Evolutionary conservation across 2,329 filamentous ascomycete genomes (phyloP), one percentile per base, ranked within the genome.

Genomic region (Alternaria sp.): DNA sequence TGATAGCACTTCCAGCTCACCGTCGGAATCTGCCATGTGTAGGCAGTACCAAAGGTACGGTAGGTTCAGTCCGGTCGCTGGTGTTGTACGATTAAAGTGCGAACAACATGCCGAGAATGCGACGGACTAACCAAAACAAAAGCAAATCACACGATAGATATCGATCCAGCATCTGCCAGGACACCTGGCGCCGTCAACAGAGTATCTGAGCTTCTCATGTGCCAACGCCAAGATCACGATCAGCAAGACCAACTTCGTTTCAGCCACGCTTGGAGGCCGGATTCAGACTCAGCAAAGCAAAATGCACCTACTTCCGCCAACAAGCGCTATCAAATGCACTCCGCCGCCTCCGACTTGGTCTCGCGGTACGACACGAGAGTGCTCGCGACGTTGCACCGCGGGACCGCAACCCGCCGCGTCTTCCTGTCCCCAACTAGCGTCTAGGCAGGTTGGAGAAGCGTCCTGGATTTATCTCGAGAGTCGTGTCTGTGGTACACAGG

Each of bases 201-300:
- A 54, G 36, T 43, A 59, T 49, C 44, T 59, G 54, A 41, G 60
- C 28, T 54, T 46, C 56, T 25, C 32, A 44, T 46, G 45, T 59
- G 59, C 51, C 56, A 51, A 54, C 30, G 69, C 67, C 67, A 71
- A 70, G 67, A 54, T 55, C 10, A 43, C 54, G 69, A 71, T 70
- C 67, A 66, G 58, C 67, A 62, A 55, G 49, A 56, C 63, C 50
- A 63, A 50, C 36, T 57, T 62, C 18, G 73, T 74, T 75, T 73
- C 73, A 74, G 71, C 67, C 66, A 69, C 54, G 65, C 68, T 68
- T 74, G 63, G 65, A 53, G 36, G 30, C 49, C 43, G 48, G 34
- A 40, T 25, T 27, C 63, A 62, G 32, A 18, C 38, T 22, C 44
- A 63, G 59, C 63, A 57, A 60, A 53, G 60, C 54, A 32, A 43